phyloP scores from a whole-genome alignment of 2,329 filamentous ascomycete species.

The Metarhizium sp. region DNA sequence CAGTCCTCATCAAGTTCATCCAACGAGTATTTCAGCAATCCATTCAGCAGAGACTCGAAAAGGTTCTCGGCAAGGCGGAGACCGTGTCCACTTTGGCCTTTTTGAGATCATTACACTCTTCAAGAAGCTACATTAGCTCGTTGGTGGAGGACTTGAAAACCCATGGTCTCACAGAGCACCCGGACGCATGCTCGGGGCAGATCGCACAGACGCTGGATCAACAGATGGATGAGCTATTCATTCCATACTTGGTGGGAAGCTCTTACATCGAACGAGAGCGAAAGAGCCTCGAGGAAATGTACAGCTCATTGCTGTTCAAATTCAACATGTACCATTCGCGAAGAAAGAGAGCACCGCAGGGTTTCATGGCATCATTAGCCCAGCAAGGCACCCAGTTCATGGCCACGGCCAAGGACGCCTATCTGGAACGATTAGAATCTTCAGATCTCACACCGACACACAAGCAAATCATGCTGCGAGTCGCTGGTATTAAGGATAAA shows the following conservation, averaged over 20 bases:
- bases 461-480: constrained; percentile 79
- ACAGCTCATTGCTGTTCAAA: constrained; percentile 89
- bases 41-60: constrained; percentile 89
- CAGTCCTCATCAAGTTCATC: constrained; percentile 84
- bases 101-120: constrained; percentile 80
- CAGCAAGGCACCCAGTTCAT: constrained; percentile 85
- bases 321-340: constrained; percentile 91
- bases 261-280: constrained; percentile 63
- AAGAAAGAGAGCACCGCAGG: constrained; percentile 78
- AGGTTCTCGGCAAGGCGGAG: constrained; percentile 90
- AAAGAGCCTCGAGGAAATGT: constrained; percentile 66
- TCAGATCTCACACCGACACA: constrained; percentile 82
- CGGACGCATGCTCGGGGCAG: constrained; percentile 79
- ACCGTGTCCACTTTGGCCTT: constrained; percentile 89
- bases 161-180: constrained; percentile 91
- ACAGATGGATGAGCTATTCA: constrained; percentile 68
- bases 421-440: constrained; percentile 80
- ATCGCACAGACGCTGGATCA: constrained; percentile 68
- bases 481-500: constrained; percentile 73
- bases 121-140: constrained; percentile 76
- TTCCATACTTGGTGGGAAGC: constrained; percentile 59
- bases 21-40: constrained; percentile 97
- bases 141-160: constrained; percentile 89
- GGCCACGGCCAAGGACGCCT: constrained; percentile 80
- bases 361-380: constrained; percentile 86